Conservation (phyloP, 2,329 filamentous ascomycete genomes). For the Microcyclospora pomicola region DNA sequence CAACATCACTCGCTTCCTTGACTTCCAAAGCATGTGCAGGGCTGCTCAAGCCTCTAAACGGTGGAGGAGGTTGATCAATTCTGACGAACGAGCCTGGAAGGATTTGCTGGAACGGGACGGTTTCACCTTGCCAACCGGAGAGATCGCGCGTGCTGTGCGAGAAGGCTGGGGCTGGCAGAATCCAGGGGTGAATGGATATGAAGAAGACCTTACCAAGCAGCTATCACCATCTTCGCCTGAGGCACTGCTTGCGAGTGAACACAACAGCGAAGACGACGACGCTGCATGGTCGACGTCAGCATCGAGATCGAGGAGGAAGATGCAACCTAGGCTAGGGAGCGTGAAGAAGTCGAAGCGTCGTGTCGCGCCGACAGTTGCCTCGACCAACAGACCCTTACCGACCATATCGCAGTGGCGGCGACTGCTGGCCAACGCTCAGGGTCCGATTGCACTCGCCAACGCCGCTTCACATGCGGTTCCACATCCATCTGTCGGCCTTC, state of each 20-base stretch:
- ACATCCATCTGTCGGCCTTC: conserved; percentile 64
- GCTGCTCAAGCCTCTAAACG: conserved; percentile 88
- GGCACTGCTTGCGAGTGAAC: conserved; percentile 4
- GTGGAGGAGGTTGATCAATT: conserved; percentile 83
- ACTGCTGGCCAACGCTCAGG: conserved; percentile 48
- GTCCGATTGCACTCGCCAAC: conserved; percentile 73
- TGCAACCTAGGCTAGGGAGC: conserved; percentile 10
- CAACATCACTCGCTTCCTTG: conserved; percentile 75
- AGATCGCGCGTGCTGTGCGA: conserved; percentile 69
- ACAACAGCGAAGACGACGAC: conserved; percentile 19
- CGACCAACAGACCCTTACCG: conserved; percentile 32
- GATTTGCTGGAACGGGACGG: conserved; percentile 76
- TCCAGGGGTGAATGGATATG: conserved; percentile 54
- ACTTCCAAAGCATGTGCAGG: conserved; percentile 71
- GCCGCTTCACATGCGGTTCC: conserved; percentile 72
- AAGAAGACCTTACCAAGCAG: conserved; percentile 61
- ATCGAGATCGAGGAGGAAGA: conserved; percentile 13
- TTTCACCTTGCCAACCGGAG: conserved; percentile 62
- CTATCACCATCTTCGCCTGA: conserved; percentile 9
- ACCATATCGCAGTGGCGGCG: conserved; percentile 27
- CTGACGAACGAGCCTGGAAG: conserved; percentile 93
- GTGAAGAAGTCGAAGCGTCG: conserved; percentile 40
- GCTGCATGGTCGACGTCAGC: conserved; percentile 15
- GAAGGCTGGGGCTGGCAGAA: conserved; percentile 99
- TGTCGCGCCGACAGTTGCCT: conserved; percentile 10